Evolutionary conservation across 83 land plant genomes (phyloP).

Genomic region (Diphasiastrum complanatum): DNA sequence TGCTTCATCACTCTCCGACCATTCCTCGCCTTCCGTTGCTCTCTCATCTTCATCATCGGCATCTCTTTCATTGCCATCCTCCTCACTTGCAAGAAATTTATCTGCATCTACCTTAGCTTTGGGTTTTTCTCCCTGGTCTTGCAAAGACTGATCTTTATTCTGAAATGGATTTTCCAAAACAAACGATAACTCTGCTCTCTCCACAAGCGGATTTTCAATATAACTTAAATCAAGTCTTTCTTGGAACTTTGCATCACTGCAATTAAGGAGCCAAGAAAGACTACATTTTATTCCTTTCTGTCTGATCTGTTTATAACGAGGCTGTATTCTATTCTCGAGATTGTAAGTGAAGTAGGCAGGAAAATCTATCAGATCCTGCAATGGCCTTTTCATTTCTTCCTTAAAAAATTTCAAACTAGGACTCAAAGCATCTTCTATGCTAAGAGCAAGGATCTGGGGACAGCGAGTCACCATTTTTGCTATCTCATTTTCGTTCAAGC

Average conservation of each 20-base stretch:
- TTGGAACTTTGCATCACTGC: constrained; percentile 58
- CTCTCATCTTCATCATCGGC: no score
- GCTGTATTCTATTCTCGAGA: constrained; percentile 35
- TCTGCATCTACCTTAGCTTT: no score
- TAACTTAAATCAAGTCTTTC: constrained; percentile 44
- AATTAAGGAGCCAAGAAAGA: constrained; percentile 41
- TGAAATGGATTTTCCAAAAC: no score
- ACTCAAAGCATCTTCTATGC: constrained; percentile 27
- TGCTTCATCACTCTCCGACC: no score
- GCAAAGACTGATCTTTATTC: no score
- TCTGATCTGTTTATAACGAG: constrained; percentile 26
- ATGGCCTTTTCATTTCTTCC: constrained; percentile 35
- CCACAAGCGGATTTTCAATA: no score
- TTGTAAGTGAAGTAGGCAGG: constrained; percentile 49
- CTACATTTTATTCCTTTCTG: constrained; percentile 29
- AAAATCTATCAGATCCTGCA: constrained; percentile 41
- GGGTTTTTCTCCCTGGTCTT: no score
- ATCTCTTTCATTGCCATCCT: no score
- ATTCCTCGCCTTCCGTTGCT: no score
- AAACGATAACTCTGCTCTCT: no score
- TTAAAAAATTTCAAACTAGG: constrained; percentile 32
- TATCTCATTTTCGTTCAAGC: constrained; percentile 36
- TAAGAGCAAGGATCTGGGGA: constrained; percentile 31
- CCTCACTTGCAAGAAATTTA: no score
- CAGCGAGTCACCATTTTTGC: constrained; percentile 36